Evolutionary conservation across 2,329 filamentous ascomycete species (phyloP).

Genomic region (Cryphonectria parasitica): DNA sequence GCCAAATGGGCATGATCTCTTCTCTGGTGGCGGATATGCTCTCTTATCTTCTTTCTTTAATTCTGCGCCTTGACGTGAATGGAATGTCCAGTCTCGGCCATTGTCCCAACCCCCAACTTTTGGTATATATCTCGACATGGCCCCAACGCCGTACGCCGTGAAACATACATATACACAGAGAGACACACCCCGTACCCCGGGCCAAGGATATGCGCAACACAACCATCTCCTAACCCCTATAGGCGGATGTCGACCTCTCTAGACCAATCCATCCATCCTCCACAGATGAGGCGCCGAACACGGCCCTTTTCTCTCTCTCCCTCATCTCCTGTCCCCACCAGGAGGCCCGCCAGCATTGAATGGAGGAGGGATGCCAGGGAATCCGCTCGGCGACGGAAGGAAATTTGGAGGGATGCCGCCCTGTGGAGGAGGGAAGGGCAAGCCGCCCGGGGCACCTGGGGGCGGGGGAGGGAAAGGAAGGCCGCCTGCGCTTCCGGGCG

Average conservation of each 20-base stretch:
- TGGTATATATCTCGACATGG: slow-evolving; percentile 13
- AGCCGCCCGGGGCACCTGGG: slow-evolving; percentile 36
- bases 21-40: neutral
- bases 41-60: neutral
- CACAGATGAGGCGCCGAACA: neutral
- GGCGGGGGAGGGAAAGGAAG: slow-evolving; percentile 57
- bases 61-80: neutral
- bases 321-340: slow-evolving; percentile 46
- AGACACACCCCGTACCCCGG: neutral
- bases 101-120: neutral
- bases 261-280: neutral
- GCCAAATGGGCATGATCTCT: neutral
- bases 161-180: neutral
- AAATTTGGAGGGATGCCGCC: slow-evolving; percentile 53
- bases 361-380: slow-evolving; percentile 48
- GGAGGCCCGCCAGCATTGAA: slow-evolving; percentile 45
- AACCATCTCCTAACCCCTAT: too few relatives aligned
- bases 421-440: slow-evolving; percentile 31
- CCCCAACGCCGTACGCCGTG: slow-evolving; percentile 27
- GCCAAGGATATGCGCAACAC: neutral
- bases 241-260: neutral
- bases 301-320: neutral
- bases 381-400: slow-evolving; percentile 43
- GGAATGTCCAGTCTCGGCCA: neutral
- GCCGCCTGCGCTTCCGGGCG: slow-evolving; percentile 43